Base-by-base conservation (phyloP, 2,329 filamentous ascomycete species). In the Macrophomina pseudophaseolina region DNA sequence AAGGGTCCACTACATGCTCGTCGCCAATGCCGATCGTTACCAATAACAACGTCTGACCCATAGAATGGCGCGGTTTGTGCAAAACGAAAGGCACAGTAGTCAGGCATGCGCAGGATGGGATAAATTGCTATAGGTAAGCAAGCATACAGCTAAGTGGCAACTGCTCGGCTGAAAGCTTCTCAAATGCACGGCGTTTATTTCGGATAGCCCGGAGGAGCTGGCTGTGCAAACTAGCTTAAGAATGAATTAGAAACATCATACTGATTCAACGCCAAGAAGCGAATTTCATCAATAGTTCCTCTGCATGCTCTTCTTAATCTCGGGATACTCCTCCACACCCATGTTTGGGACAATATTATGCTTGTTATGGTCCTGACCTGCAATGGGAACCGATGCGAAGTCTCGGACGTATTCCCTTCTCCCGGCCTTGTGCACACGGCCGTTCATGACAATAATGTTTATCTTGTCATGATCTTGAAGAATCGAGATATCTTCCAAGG, bases 391-490 rank as follows among this genome's bases (percentile, higher is more conserved):
- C 4, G 32, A 14, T 14, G 23, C 33, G 42, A 46, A 38, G 28
- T 66, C 64, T 3, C 42, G n/a, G 40, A 40, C 56, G 48, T 71
- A 72, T 44, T 75, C 72, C 53, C 71, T 71, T 12, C 69, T 65
- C 28, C 70, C 69, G 14, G 72, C 74, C 67, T 84, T 84, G 68
- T 83, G 80, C 11, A 84, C 73, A 4, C 81, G 72, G 0, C 82
- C 82, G 66, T 84, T 84, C 68, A 84, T 83, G 65, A 81, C 74
- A 35, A 84, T 83, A 16, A 82, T 71, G 67, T 83, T 78, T 23
- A 84, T 68, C 68, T 76, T 80, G 14, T 75, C 73, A 63, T 81
- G 79, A 32, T 83, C 76, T 67, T 84, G 81, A 3, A 83, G 67
- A 3, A 83, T 68, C 2, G 71, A 68, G 42, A 83, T 80, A 66